Evolutionary conservation across 257 asterid species (phyloP).

Genomic region (Solanum appendiculatum): DNA sequence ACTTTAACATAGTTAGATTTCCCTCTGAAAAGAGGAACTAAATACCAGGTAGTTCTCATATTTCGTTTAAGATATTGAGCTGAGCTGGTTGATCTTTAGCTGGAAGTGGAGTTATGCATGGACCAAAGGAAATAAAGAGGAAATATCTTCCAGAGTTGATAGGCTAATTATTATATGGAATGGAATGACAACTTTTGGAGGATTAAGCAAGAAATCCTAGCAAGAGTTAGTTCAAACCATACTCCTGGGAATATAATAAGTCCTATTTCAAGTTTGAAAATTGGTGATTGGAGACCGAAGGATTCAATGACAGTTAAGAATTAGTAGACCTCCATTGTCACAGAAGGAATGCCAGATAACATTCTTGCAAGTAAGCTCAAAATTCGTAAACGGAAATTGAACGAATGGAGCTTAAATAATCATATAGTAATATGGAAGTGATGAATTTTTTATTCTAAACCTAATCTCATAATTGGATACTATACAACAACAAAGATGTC

Average conservation of each 20-base stretch:
- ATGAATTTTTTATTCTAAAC: not conserved
- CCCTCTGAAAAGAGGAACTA: not conserved
- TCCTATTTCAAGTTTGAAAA: not conserved
- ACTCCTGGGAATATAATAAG: not conserved
- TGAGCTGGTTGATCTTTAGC: not conserved
- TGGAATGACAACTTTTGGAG: not conserved
- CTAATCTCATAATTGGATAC: not conserved
- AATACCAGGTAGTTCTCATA: not conserved
- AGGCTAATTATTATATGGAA: not conserved
- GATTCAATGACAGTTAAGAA: not conserved
- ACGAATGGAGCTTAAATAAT: not conserved
- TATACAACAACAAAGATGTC: not conserved
- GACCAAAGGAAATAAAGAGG: not conserved
- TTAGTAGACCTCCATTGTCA: not conserved
- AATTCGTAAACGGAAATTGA: not conserved
- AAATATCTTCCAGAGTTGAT: not conserved
- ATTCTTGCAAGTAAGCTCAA: not conserved
- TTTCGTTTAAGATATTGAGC: not conserved
- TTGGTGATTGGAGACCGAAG: not conserved
- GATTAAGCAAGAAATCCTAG: not conserved
- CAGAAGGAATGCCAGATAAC: not conserved
- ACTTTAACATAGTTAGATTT: not conserved
- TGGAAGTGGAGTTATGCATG: not conserved
- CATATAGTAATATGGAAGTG: not conserved
- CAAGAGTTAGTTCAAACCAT: not conserved